Percentiles rank a stretch among this genome's conserved stretches.
Conservation (phyloP, 768 basidiomycete genomes). For the Hericium coralloides region DNA sequence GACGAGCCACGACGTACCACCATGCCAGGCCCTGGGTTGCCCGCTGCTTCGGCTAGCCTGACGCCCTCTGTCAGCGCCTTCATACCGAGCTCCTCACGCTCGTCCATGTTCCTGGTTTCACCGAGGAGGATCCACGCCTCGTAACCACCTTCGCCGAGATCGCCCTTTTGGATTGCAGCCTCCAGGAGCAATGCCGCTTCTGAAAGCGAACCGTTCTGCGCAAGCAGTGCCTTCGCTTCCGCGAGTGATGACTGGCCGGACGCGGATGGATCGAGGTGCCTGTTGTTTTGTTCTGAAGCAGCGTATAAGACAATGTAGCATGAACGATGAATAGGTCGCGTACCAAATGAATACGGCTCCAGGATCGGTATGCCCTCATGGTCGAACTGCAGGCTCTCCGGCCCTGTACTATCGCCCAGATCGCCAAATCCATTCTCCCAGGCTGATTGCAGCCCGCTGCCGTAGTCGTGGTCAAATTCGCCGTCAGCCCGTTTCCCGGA, state of each 20-base stretch:
- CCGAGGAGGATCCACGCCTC: slow-evolving; percentile 93
- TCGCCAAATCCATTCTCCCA: slow-evolving; percentile 32
- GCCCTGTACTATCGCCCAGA: slow-evolving; percentile 21
- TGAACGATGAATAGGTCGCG: slow-evolving; percentile 16
- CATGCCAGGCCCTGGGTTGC: slow-evolving; percentile 64
- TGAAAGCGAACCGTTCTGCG: slow-evolving; percentile 76
- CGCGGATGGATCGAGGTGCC: slow-evolving; percentile 47
- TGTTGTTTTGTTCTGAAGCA: slow-evolving; percentile 58
- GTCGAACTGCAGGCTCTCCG: slow-evolving; percentile 42
- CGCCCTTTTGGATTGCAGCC: slow-evolving; percentile 79
- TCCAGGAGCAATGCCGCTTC: slow-evolving; percentile 85
- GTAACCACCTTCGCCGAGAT: slow-evolving; percentile 71
- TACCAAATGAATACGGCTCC: slow-evolving; percentile 71
- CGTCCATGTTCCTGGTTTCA: slow-evolving; percentile 84
- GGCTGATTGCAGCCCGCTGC: slow-evolving; percentile 48
- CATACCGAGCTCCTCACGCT: slow-evolving; percentile 77
- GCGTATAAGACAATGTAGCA: neutral
- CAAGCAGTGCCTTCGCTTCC: slow-evolving; percentile 70
- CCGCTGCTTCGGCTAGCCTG: slow-evolving; percentile 50
- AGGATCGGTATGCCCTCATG: slow-evolving; percentile 71
- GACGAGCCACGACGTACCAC: slow-evolving; percentile 37
- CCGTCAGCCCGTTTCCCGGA: slow-evolving; percentile 48
- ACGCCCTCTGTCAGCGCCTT: slow-evolving; percentile 71
- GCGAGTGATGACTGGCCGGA: slow-evolving; percentile 42
- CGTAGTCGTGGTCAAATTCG: slow-evolving; percentile 46